Evolutionary conservation across 768 basidiomycete species (phyloP), one percentile per base, ranked within the genome.

Genomic region (Leccinum sublutescens): DNA sequence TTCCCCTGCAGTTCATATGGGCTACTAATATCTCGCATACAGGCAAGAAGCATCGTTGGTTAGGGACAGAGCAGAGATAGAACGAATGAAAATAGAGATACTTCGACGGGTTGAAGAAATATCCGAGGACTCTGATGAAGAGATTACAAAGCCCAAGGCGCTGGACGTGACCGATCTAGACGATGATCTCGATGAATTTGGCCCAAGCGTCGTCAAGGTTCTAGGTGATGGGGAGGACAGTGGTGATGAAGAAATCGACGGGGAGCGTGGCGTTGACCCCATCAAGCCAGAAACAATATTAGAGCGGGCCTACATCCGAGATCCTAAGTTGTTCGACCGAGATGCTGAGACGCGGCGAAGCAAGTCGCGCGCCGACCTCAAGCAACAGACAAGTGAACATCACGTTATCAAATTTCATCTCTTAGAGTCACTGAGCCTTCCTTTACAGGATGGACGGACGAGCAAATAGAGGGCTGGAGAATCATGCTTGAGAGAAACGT

Each of bases 381-480:
- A 81, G 64, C 77, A 80, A 21, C 79, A 83, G 64, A 96, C 93
- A 36, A 87, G 90, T 81, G 62, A 62, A 76, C 64, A 15, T 50
- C 54, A 52, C 17, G 8, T 19, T 11, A 23, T n/a, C 52, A 19
- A 56, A 11, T 2, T 19, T 40, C 29, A 19, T 45, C 36, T 38
- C 5, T 53, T 19, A 8, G 14, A 38, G 7, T 5, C 17, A 33
- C 43, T 61, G 12, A 64, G 0, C 5, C 43, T 27, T 36, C 47
- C 47, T 60, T 10, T 7, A 27, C 55, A 88, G 88, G 88, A 11
- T 90, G 88, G 86, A 77, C 71, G 10, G 86, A 97, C 66, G 89
- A 89, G 64, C 94, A 96, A 68, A 86, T 97, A 27, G 94, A 97
- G 72, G 95, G 94, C 0, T 97, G 94, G 94, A 82, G 75, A 57